Evolutionary conservation across 371 early-diverging fungal species (phyloP).

Genomic region (Rhizomucor pusillus): DNA sequence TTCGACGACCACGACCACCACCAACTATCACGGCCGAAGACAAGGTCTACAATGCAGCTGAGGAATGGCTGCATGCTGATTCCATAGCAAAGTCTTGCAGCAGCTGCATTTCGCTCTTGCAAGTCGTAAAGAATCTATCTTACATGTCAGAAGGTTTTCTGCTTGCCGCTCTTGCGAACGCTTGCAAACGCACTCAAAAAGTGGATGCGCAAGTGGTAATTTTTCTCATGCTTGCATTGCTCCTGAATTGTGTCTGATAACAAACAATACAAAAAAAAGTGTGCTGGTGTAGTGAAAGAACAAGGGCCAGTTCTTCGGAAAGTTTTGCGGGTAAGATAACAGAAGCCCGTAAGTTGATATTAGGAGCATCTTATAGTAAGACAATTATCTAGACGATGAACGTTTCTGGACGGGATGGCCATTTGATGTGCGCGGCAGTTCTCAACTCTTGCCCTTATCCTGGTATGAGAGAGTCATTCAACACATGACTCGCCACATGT

Average conservation of each 20-base stretch:
- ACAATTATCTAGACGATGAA: slow-evolving; percentile 36
- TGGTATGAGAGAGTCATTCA: slow-evolving; percentile 17
- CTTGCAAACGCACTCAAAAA: slow-evolving; percentile 30
- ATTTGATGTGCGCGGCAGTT: slow-evolving; percentile 41
- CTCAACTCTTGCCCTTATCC: slow-evolving; percentile 48
- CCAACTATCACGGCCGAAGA: slow-evolving; percentile 6
- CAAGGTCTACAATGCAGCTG: slow-evolving; percentile 12
- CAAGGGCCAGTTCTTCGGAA: slow-evolving; percentile 44
- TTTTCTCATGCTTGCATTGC: background rate
- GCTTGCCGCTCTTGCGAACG: slow-evolving; percentile 24
- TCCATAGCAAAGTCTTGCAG: slow-evolving; percentile 25
- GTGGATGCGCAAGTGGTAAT: slow-evolving; percentile 41
- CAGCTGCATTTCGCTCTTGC: slow-evolving; percentile 35
- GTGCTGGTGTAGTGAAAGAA: slow-evolving; percentile 45
- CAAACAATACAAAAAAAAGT: slow-evolving; percentile 14
- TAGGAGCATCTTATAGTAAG: too few relatives aligned
- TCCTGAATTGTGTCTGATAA: too few relatives aligned
- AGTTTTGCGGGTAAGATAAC: slow-evolving; percentile 36
- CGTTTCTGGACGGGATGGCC: slow-evolving; percentile 46
- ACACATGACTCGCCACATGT: background rate
- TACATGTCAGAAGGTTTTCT: slow-evolving; percentile 33
- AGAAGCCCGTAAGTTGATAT: too few relatives aligned
- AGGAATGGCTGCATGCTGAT: slow-evolving; percentile 20
- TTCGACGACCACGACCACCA: too few relatives aligned
- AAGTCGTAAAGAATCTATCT: slow-evolving; percentile 32